Base-by-base conservation (phyloP, 306 rosid genomes). In the Medicago lupulina region DNA sequence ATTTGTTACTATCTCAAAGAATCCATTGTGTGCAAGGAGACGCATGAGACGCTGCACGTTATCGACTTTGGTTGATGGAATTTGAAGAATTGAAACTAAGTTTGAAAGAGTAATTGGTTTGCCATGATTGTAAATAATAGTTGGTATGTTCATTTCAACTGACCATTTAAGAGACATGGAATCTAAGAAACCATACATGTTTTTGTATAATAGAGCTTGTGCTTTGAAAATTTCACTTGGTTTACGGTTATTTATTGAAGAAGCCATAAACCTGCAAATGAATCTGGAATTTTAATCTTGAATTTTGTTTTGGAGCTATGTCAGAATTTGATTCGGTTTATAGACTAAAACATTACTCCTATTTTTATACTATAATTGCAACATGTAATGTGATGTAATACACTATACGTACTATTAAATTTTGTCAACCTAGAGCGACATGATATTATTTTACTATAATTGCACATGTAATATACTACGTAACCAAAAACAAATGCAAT, bases 41-140 rank as follows among this genome's bases (percentile, higher is more conserved):
- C 81, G 83, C 82, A 86, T 75, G 18, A 88, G 76, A 15, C 87
- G 59, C 9, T 57, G 23, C n/a, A 84, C 64, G 1, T 40, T 15
- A 7, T 12, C 16, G 2, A 76, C 2, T 65, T 77, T 88, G 8
- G 79, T 7, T 0, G 61, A 79, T 46, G 75, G 81, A 70, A 86
- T 28, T 4, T 86, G 57, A 17, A 88, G 83, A 9, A 70, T 78
- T n/a, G 84, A 72, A 51, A 73, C 80, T 75, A 88, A 71, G 7
- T 84, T 50, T 1, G 69, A 38, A 9, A 84, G 84, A 21, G 84
- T 75, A 14, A 86, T 76, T 1, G 92, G 89, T 60, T 83, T 43
- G 50, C 84, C 81, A 50, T 75, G 77, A 14, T 8, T 79, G 77
- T 81, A 73, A 21, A 81, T 81, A 40, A 75, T 81, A 51, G 31